A percentile compares a stretch with the other conserved stretches of the same genome.
These are phyloP conservation scores for Ophiostoma triangulosporum DNA, from an alignment of 2,329 filamentous ascomycete species.

Conservation along the genomic window DNA sequence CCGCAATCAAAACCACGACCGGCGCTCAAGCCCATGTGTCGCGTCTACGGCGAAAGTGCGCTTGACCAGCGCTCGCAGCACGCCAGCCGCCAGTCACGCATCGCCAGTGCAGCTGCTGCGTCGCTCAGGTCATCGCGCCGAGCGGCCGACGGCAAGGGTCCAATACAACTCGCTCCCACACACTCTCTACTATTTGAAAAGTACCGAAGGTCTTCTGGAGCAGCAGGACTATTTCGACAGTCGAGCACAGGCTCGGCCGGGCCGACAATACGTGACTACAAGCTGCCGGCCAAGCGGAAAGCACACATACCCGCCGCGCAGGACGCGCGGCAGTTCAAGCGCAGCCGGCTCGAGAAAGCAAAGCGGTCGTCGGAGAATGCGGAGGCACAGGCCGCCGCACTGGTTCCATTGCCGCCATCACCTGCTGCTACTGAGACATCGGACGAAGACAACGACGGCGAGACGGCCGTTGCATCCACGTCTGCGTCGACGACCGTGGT, in stretches of 20 bases:
- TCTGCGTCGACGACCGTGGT: background rate
- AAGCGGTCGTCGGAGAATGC: background rate
- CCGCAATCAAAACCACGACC: background rate
- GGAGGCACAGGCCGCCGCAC: conserved; percentile 2
- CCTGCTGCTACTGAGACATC: conserved; percentile 11
- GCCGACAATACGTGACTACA: conserved; percentile 1
- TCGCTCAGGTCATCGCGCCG: conserved; percentile 10
- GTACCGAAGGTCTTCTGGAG: background rate
- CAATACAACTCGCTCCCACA: conserved; percentile 6
- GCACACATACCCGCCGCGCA: background rate
- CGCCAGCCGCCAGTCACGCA: conserved; percentile 2
- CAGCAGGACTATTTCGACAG: background rate
- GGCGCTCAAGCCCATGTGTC: conserved; percentile 5
- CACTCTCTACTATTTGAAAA: conserved; percentile 7
- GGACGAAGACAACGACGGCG: conserved; percentile 5
- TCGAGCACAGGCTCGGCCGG: background rate
- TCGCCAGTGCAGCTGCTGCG: conserved; percentile 9
- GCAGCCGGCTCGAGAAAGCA: conserved; percentile 5
- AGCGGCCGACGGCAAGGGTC: background rate
- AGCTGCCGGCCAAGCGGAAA: conserved; percentile 10
- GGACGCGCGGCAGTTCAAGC: conserved; percentile 6
- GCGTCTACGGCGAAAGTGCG: background rate
- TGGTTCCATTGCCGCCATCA: conserved; percentile 11
- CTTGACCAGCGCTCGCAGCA: background rate
- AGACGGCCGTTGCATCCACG: background rate